These are phyloP conservation scores for Sporothrix variecibatus DNA, from an alignment of 2,329 filamentous ascomycete genomes.

Conservation along the genomic window DNA sequence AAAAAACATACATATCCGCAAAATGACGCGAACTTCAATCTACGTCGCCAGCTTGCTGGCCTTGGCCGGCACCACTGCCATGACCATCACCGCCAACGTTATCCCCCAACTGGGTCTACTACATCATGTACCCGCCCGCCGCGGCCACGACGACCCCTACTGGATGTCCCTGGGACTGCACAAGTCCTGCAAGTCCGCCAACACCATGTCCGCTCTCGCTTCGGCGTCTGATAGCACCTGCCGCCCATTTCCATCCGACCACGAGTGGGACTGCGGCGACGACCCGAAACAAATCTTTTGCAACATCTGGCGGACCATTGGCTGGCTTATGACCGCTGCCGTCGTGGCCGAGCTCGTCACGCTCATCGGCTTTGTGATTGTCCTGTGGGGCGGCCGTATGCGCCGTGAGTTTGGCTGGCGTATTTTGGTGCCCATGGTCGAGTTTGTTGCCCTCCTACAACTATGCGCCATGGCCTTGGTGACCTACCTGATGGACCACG, in stretches of 20 bases:
- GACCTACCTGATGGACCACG: conserved; percentile 79
- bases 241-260: conserved; percentile 65
- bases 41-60: conserved; percentile 48
- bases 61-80: conserved; percentile 62
- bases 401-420: conserved; percentile 83
- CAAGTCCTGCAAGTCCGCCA: conserved; percentile 71
- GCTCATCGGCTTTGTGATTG: conserved; percentile 75
- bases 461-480: conserved; percentile 79
- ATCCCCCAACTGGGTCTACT: conserved; percentile 74
- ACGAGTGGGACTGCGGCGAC: conserved; percentile 53
- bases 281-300: conserved; percentile 73
- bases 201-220: neutral
- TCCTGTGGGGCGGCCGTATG: conserved; percentile 76
- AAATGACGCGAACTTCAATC: conserved; percentile 49
- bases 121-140: conserved; percentile 50
- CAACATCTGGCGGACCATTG: conserved; percentile 85
- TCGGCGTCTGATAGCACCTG: conserved; percentile 54
- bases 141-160: conserved; percentile 48
- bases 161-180: conserved; percentile 75
- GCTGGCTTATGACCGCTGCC: conserved; percentile 83
- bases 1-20: neutral
- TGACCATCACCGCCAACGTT: conserved; percentile 70
- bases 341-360: conserved; percentile 80
- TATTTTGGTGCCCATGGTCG: conserved; percentile 66
- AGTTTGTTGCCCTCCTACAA: conserved; percentile 67